Evolutionary conservation across 2,329 filamentous ascomycete genomes (phyloP).

Genomic region (Trichocomaceae sp.): DNA sequence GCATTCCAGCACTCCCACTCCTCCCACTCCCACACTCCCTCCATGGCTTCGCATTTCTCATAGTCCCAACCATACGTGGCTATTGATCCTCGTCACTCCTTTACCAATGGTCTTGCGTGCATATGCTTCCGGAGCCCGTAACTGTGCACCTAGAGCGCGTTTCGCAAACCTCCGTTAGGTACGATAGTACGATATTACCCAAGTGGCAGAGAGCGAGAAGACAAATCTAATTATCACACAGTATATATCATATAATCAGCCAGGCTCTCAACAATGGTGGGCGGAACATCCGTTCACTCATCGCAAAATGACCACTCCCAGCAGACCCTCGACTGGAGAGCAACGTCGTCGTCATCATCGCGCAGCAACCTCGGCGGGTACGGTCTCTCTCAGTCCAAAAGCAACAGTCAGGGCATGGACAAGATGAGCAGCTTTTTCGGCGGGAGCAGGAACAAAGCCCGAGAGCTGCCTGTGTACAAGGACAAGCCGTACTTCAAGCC

Average conservation of each 20-base stretch:
- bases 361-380: constrained; percentile 36
- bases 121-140: not conserved
- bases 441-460: constrained; percentile 29
- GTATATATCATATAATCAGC: not conserved
- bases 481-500: constrained; percentile 78
- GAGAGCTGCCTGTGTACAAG: constrained; percentile 89
- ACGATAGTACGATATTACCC: not conserved
- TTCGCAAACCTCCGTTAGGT: not conserved
- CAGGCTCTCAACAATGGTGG: not conserved
- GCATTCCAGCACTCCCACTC: not conserved
- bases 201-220: not conserved
- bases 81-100: not conserved
- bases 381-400: constrained; percentile 25
- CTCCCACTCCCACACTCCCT: not conserved
- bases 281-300: constrained; percentile 49
- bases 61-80: not conserved
- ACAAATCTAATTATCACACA: not conserved
- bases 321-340: constrained; percentile 58
- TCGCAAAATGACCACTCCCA: constrained; percentile 65
- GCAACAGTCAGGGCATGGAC: constrained; percentile 36
- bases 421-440: constrained; percentile 61
- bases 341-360: constrained; percentile 33
- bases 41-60: not conserved
- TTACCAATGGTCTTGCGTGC: constrained; percentile 1
- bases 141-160: not conserved